These are phyloP conservation scores for Phaseolus coccineus DNA, from an alignment of 331 rosid genomes.

Conservation along the genomic window DNA sequence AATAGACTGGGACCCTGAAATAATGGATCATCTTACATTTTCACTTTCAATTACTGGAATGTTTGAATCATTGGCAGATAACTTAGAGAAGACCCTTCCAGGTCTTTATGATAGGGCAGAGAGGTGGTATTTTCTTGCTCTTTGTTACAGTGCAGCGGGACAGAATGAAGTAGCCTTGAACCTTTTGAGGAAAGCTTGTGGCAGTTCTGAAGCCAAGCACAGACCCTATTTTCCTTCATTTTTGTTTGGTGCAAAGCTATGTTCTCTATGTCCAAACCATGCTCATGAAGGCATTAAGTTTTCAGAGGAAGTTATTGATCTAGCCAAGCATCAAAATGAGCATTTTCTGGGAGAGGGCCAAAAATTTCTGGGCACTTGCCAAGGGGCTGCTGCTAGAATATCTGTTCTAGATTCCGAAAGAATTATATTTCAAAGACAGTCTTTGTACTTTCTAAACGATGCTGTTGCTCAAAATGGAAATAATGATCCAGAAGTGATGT, in stretches of 20 bases:
- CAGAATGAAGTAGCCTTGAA: constrained; percentile 70
- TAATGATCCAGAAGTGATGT: constrained; percentile 63
- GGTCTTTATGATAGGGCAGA: constrained; percentile 73
- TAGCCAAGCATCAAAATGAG: constrained; percentile 57
- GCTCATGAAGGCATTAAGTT: constrained; percentile 72
- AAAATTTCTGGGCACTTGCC: constrained; percentile 77
- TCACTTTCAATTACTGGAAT: constrained; percentile 78
- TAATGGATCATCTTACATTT: constrained; percentile 76
- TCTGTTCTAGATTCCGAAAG: constrained; percentile 83
- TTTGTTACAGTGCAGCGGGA: constrained; percentile 85
- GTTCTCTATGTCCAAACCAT: constrained; percentile 66
- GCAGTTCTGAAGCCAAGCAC: constrained; percentile 72
- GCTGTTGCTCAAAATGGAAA: constrained; percentile 54
- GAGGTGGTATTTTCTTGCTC: constrained; percentile 93
- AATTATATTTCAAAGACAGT: constrained; percentile 60
- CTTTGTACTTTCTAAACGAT: constrained; percentile 62
- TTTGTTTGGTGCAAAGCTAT: constrained; percentile 75
- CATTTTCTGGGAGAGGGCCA: constrained; percentile 68
- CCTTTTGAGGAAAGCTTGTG: constrained; percentile 77
- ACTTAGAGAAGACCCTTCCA: constrained; percentile 80
- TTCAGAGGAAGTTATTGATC: constrained; percentile 55
- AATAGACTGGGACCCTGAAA: constrained; percentile 84
- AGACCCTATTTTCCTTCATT: constrained; percentile 68
- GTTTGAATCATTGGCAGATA: constrained; percentile 75
- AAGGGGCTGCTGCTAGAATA: constrained; percentile 75